These are phyloP conservation scores for Nitzschia putrida DNA, from an alignment of 108 stramenopile genomes.

Conservation along the genomic window DNA sequence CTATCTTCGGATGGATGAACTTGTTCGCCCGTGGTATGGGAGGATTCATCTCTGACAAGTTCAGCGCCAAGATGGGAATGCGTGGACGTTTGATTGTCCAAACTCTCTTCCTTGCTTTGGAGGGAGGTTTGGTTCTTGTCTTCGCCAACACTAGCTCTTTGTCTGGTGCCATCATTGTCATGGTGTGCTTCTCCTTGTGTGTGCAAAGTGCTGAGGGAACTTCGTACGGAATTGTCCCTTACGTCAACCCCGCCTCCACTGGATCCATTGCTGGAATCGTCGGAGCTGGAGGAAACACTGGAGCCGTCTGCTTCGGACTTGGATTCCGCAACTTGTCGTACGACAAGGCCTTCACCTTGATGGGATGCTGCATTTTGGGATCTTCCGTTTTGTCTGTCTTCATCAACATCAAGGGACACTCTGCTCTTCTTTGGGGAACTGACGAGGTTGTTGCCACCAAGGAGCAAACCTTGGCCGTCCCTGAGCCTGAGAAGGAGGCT, in stretches of 20 bases:
- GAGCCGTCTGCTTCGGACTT: slow-evolving; percentile 64
- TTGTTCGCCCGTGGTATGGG: slow-evolving; percentile 57
- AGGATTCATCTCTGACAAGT: slow-evolving; percentile 45
- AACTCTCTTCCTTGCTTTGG: slow-evolving; percentile 53
- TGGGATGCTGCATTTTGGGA: slow-evolving; percentile 53
- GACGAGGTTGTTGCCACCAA: slow-evolving; percentile 19
- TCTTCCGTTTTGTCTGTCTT: slow-evolving; percentile 50
- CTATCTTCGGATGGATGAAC: slow-evolving; percentile 71
- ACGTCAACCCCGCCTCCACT: slow-evolving; percentile 71
- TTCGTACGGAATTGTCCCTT: slow-evolving; percentile 83
- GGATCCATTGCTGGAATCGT: slow-evolving; percentile 82
- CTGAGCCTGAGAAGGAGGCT: slow-evolving; percentile 31
- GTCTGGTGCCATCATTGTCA: slow-evolving; percentile 57
- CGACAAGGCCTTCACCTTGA: slow-evolving; percentile 48
- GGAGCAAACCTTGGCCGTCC: slow-evolving; percentile 36
- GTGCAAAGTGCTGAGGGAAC: slow-evolving; percentile 83
- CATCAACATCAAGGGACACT: slow-evolving; percentile 71
- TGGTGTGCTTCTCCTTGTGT: slow-evolving; percentile 79
- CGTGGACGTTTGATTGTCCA: slow-evolving; percentile 61
- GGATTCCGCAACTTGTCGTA: slow-evolving; percentile 51
- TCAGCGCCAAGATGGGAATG: slow-evolving; percentile 45
- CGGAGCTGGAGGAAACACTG: slow-evolving; percentile 74
- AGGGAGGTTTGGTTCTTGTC: slow-evolving; percentile 67
- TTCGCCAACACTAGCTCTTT: slow-evolving; percentile 58
- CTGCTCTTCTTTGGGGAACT: slow-evolving; percentile 52